Base-by-base conservation (phyloP, 345 rosid species). In the Eucalyptus albens region DNA sequence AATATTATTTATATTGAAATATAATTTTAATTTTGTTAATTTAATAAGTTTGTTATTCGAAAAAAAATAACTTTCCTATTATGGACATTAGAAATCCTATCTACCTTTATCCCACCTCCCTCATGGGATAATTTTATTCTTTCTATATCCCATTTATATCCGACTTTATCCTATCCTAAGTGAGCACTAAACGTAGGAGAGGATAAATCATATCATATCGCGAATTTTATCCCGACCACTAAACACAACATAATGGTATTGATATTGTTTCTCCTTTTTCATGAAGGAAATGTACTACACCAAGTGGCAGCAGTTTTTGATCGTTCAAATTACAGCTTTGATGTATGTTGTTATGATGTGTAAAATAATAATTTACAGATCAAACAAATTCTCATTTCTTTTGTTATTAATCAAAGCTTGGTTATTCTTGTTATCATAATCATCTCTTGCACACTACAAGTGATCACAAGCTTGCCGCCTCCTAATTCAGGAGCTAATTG, bases 241-340 rank as follows among this genome's bases (percentile, higher is more conserved):
- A 47, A 47, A 47, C 4, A 1, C 4, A 47, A 4, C 4, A 4
- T 51, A 3, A 11, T 72, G 5, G 45, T 37, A 37, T 17, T 2
- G 53, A 67, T 55, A 60, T 40, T 5, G 6, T 56, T 85, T 56
- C 13, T 55, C 22, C 8, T 42, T 40, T 82, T 31, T n/a, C 45
- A 26, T 9, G 90, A 92, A 97, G 98, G 99, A 96, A 91, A 96
- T 96, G 98, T 96, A 96, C 89, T 97, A 94, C 62, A 96, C 99
- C 89, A 95, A 96, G 93, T 93, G 98, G 92, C 99, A 97, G 89
- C 97, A 98, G 91, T 98, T 97, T 90, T 90, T 98, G 91, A 95
- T 98, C 21, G 99, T 95, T 92, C 99, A 97, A 94, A 97, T 89
- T 96, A 97, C 50, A 98, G 97, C 91, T 98, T 97, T 42, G 95